Base-by-base conservation (phyloP, 768 basidiomycete species). In the Mrakia frigida region DNA sequence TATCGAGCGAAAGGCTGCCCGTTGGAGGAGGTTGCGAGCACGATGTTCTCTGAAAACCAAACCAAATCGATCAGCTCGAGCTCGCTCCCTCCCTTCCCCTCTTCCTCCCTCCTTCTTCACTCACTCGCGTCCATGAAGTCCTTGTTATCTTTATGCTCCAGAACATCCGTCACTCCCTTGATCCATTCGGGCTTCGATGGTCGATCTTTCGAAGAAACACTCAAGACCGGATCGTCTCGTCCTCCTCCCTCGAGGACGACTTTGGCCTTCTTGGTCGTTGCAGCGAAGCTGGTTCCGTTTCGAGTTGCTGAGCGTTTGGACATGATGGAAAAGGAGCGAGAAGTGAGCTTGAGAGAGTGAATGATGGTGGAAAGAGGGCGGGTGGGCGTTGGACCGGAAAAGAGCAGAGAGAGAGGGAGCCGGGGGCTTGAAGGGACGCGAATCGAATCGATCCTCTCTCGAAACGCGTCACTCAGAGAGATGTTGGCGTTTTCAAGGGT, bases 41-140 rank as follows among this genome's bases (percentile, higher is more conserved):
- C 70, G 53, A 72, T 72, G 70, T 72, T 72, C 46, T 72, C 70
- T 72, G 70, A 4, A 18, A 69, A n/a, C 1, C 21, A 23, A 46
- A 25, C 21, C 6, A 67, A 41, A 46, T 18, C 56, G 56, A 28
- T 56, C n/a, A 56, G 56, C n/a, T 28, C 9, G 28, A 25, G 25
- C 6, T 1, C 43, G 7, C 43, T 46, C 43, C 18, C 56, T 2
- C 25, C 0, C 13, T 28, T 56, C 56, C n/a, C n/a, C 56, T 9
- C 3, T 5, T 37, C 35, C 63, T 16, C 25, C 33, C 61, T 63
- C 23, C 56, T 21, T 59, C 11, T 31, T 3, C 0, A 72, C 70
- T 53, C 31, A 72, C 70, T 72, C 0, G 70, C 53, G 21, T 72
- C 70, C 28, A 72, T 6, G 33, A 72, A 56, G 4, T 72, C 70